phyloP scores from a whole-genome alignment of 2,329 filamentous ascomycete genomes.

The Shiraia sp. region DNA sequence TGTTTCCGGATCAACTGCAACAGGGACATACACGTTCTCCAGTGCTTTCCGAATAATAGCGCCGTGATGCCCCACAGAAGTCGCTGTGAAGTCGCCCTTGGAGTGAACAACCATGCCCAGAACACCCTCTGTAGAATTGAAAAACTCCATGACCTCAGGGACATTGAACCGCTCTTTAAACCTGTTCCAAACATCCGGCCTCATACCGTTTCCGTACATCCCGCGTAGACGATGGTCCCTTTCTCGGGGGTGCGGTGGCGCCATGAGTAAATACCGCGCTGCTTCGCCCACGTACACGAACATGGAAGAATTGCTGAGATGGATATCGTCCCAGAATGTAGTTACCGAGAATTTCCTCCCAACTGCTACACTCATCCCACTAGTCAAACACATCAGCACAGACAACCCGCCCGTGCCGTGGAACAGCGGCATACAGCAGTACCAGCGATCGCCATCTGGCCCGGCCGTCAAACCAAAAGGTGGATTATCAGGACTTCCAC shows the following conservation, averaged over 20 bases:
- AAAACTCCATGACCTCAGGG: constrained; percentile 70
- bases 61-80: constrained; percentile 72
- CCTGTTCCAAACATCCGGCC: constrained; percentile 67
- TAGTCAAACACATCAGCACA: constrained; percentile 53
- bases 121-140: constrained; percentile 74
- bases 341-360: constrained; percentile 68
- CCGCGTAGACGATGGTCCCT: constrained; percentile 59
- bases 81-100: constrained; percentile 60
- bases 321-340: constrained; percentile 72
- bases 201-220: constrained; percentile 68
- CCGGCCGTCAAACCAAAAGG: constrained; percentile 42
- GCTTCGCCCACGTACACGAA: constrained; percentile 81
- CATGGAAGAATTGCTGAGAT: constrained; percentile 66
- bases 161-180: constrained; percentile 67
- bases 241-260: constrained; percentile 64
- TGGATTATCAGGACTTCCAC: constrained; percentile 40
- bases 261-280: constrained; percentile 70
- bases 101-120: constrained; percentile 58
- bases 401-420: constrained; percentile 71
- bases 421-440: constrained; percentile 76
- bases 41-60: constrained; percentile 58
- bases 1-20: constrained; percentile 68
- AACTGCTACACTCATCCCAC: constrained; percentile 58
- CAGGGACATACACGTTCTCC: constrained; percentile 63
- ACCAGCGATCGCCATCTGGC: constrained; percentile 62